Percentiles rank a stretch among this genome's conserved stretches.
These are phyloP conservation scores for Boeremia lycopersici DNA, from an alignment of 2,329 filamentous ascomycete genomes.

Conservation along the genomic window DNA sequence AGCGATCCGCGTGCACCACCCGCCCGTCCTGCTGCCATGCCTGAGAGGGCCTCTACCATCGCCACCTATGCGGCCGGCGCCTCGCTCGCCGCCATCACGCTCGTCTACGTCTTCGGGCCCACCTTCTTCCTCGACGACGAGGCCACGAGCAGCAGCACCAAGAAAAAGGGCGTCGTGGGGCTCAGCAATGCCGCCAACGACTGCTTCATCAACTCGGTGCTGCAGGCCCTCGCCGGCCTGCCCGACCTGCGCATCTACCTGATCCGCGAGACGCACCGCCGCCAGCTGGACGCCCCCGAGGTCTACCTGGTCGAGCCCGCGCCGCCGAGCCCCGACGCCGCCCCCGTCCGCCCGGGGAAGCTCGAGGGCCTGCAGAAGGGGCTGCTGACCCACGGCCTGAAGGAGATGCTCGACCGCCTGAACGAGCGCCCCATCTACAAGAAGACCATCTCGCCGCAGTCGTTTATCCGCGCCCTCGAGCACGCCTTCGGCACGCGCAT, in stretches of 20 bases:
- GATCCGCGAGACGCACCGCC: slow-evolving; percentile 86
- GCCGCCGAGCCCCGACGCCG: slow-evolving; percentile 50
- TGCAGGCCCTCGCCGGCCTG: slow-evolving; percentile 90
- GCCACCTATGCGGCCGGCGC: slow-evolving; percentile 95
- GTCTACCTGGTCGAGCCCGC: slow-evolving; percentile 71
- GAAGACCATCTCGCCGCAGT: slow-evolving; percentile 89
- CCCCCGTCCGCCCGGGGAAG: slow-evolving; percentile 53
- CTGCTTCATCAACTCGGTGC: slow-evolving; percentile 84
- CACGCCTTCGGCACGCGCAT: slow-evolving; percentile 87
- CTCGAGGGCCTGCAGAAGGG: slow-evolving; percentile 73
- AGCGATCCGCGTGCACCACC: slow-evolving; percentile 28
- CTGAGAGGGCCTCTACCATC: slow-evolving; percentile 80
- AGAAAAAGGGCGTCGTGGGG: slow-evolving; percentile 85
- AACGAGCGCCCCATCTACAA: slow-evolving; percentile 93
- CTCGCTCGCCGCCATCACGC: slow-evolving; percentile 89
- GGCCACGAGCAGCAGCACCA: slow-evolving; percentile 60
- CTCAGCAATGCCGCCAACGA: slow-evolving; percentile 87
- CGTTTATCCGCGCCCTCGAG: slow-evolving; percentile 84
- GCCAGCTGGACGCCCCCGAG: slow-evolving; percentile 76
- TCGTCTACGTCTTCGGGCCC: slow-evolving; percentile 97
- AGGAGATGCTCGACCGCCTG: slow-evolving; percentile 88
- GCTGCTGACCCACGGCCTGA: slow-evolving; percentile 82
- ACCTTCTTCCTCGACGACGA: slow-evolving; percentile 94
- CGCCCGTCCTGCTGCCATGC: slow-evolving; percentile 61
- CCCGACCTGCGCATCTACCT: slow-evolving; percentile 89